A percentile compares a stretch with the other conserved stretches of the same genome.
Conservation (phyloP, 352 stramenopile species). For the Phytopythium boreale region DNA sequence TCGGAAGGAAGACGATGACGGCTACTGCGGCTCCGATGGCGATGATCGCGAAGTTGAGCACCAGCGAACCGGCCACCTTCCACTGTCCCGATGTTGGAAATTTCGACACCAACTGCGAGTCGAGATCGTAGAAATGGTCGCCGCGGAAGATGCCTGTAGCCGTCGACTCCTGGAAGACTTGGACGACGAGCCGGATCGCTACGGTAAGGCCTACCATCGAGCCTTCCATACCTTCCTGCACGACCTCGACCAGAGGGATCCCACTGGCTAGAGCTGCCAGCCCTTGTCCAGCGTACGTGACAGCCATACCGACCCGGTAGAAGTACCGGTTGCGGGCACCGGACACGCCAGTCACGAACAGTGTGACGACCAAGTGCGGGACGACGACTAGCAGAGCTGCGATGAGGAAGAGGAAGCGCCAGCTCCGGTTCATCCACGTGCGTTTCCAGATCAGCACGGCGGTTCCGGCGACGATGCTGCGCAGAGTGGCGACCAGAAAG, state of each 20-base stretch:
- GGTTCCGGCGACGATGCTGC: slow-evolving; percentile 13
- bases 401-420: slow-evolving; percentile 28
- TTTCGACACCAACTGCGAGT: slow-evolving; percentile 21
- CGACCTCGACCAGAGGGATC: slow-evolving; percentile 47
- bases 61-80: slow-evolving; percentile 26
- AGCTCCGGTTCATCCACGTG: slow-evolving; percentile 38
- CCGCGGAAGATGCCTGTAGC: slow-evolving; percentile 35
- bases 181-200: slow-evolving; percentile 47
- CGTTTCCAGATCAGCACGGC: slow-evolving; percentile 29
- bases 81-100: slow-evolving; percentile 14
- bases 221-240: slow-evolving; percentile 51
- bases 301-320: slow-evolving; percentile 26
- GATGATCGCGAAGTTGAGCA: slow-evolving; percentile 45
- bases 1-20: slow-evolving; percentile 35
- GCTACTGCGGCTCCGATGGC: slow-evolving; percentile 15
- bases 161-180: slow-evolving; percentile 36
- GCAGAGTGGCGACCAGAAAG: slow-evolving; percentile 19
- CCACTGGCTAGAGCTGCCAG: slow-evolving; percentile 23
- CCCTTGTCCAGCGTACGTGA: slow-evolving; percentile 16
- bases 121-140: slow-evolving; percentile 27
- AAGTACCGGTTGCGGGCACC: slow-evolving; percentile 24
- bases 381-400: slow-evolving; percentile 20
- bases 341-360: slow-evolving; percentile 20
- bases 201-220: slow-evolving; percentile 44
- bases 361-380: slow-evolving; percentile 18